Evolutionary conservation across 306 rosid genomes (phyloP).

Genomic region (Quercus wislizeni): DNA sequence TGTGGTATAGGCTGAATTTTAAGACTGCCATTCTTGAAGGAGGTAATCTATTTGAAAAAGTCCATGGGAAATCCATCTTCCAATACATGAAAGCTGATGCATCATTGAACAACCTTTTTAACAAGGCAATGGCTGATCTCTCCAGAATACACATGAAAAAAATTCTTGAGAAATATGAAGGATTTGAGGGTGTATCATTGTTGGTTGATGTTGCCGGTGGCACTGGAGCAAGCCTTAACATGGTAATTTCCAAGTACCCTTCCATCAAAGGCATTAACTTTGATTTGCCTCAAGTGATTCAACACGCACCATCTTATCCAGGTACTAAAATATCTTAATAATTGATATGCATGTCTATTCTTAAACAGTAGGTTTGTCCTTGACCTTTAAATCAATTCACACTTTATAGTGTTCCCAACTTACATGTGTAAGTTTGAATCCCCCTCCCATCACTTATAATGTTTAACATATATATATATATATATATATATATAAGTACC

Average conservation of each 20-base stretch:
- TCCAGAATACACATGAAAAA: conserved; percentile 4
- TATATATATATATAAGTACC: too few species aligned
- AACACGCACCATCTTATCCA: conserved; percentile 18
- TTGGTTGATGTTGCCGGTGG: conserved; percentile 45
- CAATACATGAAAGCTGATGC: conserved; percentile 1
- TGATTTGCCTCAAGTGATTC: background rate
- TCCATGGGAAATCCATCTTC: conserved; percentile 5
- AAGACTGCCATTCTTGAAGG: conserved; percentile 23
- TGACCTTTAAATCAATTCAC: too few species aligned
- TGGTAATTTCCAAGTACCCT: conserved; percentile 9
- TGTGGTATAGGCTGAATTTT: conserved; percentile 1
- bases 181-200: conserved; percentile 32
- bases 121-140: conserved; percentile 22
- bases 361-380: too few species aligned
- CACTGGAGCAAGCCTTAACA: conserved; percentile 23
- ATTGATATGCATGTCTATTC: background rate
- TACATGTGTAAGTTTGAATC: too few species aligned
- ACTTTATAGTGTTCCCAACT: background rate
- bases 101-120: conserved; percentile 10
- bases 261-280: too few species aligned
- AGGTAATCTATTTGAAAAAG: conserved; percentile 4
- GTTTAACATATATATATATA: too few species aligned
- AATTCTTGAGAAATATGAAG: conserved; percentile 27
- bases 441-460: too few species aligned
- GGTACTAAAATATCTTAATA: conserved; percentile 15